Conservation (phyloP, 495 filamentous ascomycete genomes). For the Neurospora tetrasperma region DNA sequence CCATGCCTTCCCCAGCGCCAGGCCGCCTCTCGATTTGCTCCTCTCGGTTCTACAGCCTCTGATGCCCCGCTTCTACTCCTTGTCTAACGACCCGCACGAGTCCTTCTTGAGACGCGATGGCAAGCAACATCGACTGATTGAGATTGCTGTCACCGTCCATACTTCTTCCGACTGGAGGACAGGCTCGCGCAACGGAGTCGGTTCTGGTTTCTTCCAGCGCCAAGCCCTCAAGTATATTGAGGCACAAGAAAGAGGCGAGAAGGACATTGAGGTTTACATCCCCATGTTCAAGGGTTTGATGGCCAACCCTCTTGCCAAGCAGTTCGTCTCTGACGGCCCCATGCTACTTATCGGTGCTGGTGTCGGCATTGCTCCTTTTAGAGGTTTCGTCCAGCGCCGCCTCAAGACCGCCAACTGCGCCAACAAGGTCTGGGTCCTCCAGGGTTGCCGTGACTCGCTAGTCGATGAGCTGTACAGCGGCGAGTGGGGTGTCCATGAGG, state of each 20-base stretch:
- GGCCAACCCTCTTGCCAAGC: slow-evolving; percentile 85
- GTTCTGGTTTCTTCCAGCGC: slow-evolving; percentile 78
- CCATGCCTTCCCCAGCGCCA: slow-evolving; percentile 81
- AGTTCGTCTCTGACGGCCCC: slow-evolving; percentile 84
- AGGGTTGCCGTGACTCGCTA: slow-evolving; percentile 86
- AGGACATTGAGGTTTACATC: slow-evolving; percentile 53
- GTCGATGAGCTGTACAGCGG: slow-evolving; percentile 93
- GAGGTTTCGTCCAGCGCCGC: slow-evolving; percentile 91
- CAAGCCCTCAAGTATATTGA: slow-evolving; percentile 60
- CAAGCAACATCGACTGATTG: slow-evolving; percentile 71
- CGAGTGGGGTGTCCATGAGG: slow-evolving; percentile 91
- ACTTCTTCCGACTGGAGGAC: slow-evolving; percentile 71
- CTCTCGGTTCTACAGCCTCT: slow-evolving; percentile 71
- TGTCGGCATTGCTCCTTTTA: slow-evolving; percentile 93
- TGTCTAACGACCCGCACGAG: slow-evolving; percentile 89
- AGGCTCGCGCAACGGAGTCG: slow-evolving; percentile 57
- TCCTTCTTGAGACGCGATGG: slow-evolving; percentile 57
- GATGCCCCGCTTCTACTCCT: slow-evolving; percentile 97
- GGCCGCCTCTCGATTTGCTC: slow-evolving; percentile 72
- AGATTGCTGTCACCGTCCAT: slow-evolving; percentile 91
- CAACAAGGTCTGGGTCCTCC: slow-evolving; percentile 98
- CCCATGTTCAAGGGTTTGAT: slow-evolving; percentile 99
- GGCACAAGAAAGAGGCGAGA: slow-evolving; percentile 47
- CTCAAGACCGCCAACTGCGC: slow-evolving; percentile 93
- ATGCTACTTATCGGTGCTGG: slow-evolving; percentile 97